Percentiles rank a stretch among this genome's conserved stretches.
Conservation (phyloP, 768 basidiomycete species). For the Auriscalpium microsporum region DNA sequence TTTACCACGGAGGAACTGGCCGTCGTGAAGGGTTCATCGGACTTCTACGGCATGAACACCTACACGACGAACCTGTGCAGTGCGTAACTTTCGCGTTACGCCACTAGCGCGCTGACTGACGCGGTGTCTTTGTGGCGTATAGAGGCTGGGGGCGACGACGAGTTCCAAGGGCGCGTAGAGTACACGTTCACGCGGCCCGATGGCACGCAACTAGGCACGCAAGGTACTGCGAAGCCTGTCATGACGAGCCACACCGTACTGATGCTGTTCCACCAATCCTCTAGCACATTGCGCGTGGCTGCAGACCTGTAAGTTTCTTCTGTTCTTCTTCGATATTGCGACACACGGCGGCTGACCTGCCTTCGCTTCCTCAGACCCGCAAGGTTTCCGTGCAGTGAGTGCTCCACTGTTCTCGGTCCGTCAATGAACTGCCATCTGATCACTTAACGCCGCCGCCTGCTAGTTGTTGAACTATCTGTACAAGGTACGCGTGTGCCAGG, state of each 20-base stretch:
- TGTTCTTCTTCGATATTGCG: background rate
- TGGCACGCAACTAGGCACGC: conserved; percentile 56
- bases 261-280: background rate
- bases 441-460: background rate
- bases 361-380: conserved; percentile 36
- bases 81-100: conserved; percentile 10
- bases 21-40: conserved; percentile 58
- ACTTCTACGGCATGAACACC: conserved; percentile 73
- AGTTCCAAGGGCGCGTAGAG: conserved; percentile 59
- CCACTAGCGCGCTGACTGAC: background rate
- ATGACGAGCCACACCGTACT: background rate
- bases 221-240: conserved; percentile 33
- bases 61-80: conserved; percentile 57
- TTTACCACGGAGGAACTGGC: conserved; percentile 51
- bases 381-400: conserved; percentile 55
- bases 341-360: background rate
- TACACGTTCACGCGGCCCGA: conserved; percentile 64
- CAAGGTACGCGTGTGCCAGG: conserved; percentile 35
- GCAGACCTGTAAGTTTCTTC: conserved; percentile 45
- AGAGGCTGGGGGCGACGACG: conserved; percentile 59
- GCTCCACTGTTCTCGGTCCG: background rate
- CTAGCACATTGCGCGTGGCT: conserved; percentile 57
- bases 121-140: background rate
- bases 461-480: conserved; percentile 61
- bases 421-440: background rate